Evolutionary conservation across 1,284 basidiomycete genomes (phyloP).

Genomic region (Papiliotrema flavescens): DNA sequence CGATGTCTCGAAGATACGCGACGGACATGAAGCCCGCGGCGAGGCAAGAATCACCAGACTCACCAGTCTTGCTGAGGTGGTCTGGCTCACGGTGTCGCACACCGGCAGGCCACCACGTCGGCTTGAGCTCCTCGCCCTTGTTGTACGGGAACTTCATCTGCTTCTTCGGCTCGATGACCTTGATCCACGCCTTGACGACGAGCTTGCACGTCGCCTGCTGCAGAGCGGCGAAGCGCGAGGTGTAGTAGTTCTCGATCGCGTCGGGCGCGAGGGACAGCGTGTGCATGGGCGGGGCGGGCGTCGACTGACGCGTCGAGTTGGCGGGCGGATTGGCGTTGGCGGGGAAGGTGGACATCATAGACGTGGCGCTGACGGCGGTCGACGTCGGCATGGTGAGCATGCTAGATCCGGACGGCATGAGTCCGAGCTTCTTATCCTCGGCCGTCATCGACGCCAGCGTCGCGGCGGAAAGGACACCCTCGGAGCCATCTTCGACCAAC

Average conservation of each 20-base stretch:
- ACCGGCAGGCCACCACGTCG: slow-evolving; percentile 55
- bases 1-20: not conserved
- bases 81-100: slow-evolving; percentile 56
- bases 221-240: slow-evolving; percentile 45
- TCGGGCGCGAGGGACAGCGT: slow-evolving; percentile 29
- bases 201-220: slow-evolving; percentile 55
- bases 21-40: too few species aligned
- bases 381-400: not conserved
- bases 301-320: slow-evolving; percentile 7
- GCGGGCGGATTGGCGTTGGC: slow-evolving; percentile 15
- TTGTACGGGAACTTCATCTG: slow-evolving; percentile 55
- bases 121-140: slow-evolving; percentile 53
- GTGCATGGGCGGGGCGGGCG: slow-evolving; percentile 27
- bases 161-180: slow-evolving; percentile 57
- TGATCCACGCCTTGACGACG: slow-evolving; percentile 55
- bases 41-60: slow-evolving; percentile 8
- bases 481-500: slow-evolving; percentile 31
- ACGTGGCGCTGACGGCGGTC: slow-evolving; percentile 1
- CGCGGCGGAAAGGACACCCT: not conserved
- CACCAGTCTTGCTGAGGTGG: slow-evolving; percentile 52
- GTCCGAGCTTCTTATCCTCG: too few species aligned
- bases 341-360: slow-evolving; percentile 27
- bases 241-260: slow-evolving; percentile 40
- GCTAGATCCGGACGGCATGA: too few species aligned
- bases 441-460: not conserved